Percentiles rank a stretch among this genome's conserved stretches.
Conservation (phyloP, 495 filamentous ascomycete genomes). For the Penicillium cataractarum region DNA sequence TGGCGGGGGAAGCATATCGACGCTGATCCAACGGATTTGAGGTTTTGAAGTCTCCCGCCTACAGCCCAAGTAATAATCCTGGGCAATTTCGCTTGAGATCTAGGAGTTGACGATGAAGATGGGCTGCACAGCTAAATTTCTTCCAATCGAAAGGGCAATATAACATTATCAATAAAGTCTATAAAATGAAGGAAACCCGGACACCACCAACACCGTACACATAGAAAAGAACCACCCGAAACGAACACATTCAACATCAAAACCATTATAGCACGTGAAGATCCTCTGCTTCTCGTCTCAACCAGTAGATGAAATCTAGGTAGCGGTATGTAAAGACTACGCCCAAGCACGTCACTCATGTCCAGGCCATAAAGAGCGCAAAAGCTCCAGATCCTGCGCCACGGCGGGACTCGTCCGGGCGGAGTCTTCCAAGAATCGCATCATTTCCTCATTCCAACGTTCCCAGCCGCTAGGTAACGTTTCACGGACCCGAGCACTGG, state of each 20-base stretch:
- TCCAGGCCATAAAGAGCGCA: slow-evolving; percentile 38
- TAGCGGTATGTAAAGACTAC: neutral
- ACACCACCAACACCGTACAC: neutral
- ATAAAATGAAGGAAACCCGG: neutral
- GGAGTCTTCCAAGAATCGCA: slow-evolving; percentile 48
- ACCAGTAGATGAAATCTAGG: neutral
- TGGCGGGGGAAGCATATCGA: too few species aligned
- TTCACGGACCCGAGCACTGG: slow-evolving; percentile 38
- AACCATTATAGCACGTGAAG: neutral
- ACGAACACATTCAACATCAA: neutral
- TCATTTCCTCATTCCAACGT: slow-evolving; percentile 50
- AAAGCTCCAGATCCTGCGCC: slow-evolving; percentile 48
- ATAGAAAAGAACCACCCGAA: neutral
- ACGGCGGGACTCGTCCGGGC: slow-evolving; percentile 47
- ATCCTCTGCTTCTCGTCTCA: neutral
- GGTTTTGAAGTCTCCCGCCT: too few species aligned
- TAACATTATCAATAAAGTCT: neutral
- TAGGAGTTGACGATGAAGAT: neutral
- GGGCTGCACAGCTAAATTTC: neutral
- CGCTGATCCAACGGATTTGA: too few species aligned
- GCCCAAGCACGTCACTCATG: slow-evolving; percentile 1
- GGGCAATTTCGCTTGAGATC: too few species aligned
- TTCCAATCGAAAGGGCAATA: neutral
- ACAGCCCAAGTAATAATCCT: too few species aligned
- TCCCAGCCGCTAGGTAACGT: slow-evolving; percentile 50